Base-by-base conservation (phyloP, 331 rosid species). In the Malus hybrid region DNA sequence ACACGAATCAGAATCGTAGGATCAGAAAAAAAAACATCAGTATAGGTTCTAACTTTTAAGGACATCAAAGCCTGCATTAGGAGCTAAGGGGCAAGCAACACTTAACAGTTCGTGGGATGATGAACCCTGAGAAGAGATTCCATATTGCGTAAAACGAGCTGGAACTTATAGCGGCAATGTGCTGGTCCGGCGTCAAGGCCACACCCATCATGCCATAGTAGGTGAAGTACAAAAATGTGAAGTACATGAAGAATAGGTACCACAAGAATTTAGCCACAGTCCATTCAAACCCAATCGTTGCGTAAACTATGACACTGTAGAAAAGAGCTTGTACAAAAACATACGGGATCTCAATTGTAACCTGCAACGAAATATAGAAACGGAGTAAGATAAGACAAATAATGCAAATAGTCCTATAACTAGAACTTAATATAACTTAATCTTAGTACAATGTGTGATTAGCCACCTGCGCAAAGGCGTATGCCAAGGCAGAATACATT, bases 131-230 rank as follows among this genome's bases (percentile, higher is more conserved):
- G 36, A 88, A 88, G 74, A 88, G 80, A 36, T 80, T 86, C 88
- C 90, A 88, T 39, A 86, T 1, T 59, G 76, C 80, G 57, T 84
- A 88, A 54, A 88, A 86, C 32, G 88, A 82, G 24, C 78, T 50
- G 61, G 92, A 81, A 65, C 87, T 83, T 20, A 88, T 82, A 16
- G 81, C n/a, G 56, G 92, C 88, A 6, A 86, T 82, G 39, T 84
- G 88, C 57, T 78, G 83, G 73, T 86, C 84, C 27, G 92, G 92
- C 16, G 92, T 86, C 62, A 88, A 72, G 10, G 83, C 92, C 60
- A 88, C 90, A 42, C 80, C 32, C 92, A 88, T 88, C 92, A 88
- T 88, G 57, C 92, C 90, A 31, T 86, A 88, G 77, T 82, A 88
- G 75, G 88, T 88, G 87, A 82, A 88, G 82, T 86, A 86, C 74